Evolutionary conservation across 2,329 filamentous ascomycete species (phyloP).

Genomic region (Claviceps spartinae): DNA sequence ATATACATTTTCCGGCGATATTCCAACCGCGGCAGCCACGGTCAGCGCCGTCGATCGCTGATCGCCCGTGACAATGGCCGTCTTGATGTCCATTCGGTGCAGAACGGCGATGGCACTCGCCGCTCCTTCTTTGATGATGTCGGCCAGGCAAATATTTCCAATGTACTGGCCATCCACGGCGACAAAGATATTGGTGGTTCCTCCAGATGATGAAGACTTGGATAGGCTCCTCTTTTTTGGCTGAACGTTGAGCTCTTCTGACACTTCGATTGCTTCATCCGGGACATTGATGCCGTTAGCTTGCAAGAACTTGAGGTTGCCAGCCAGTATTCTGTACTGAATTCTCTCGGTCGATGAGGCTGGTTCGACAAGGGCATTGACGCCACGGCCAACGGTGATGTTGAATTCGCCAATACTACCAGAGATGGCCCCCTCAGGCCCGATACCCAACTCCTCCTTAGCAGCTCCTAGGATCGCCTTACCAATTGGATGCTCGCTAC

Average conservation of each 20-base stretch:
- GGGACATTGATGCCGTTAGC: slow-evolving; percentile 57
- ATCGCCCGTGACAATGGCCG: slow-evolving; percentile 89
- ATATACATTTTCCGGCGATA: slow-evolving; percentile 60
- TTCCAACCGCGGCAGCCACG: slow-evolving; percentile 72
- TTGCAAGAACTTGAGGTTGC: slow-evolving; percentile 65
- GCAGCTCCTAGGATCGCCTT: slow-evolving; percentile 68
- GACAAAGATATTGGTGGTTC: slow-evolving; percentile 82
- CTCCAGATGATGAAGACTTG: slow-evolving; percentile 26
- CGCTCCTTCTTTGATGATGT: slow-evolving; percentile 83
- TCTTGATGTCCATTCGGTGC: slow-evolving; percentile 70
- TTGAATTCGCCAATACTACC: slow-evolving; percentile 79
- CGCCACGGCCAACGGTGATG: slow-evolving; percentile 70
- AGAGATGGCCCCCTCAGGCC: slow-evolving; percentile 59
- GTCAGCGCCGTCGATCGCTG: slow-evolving; percentile 71
- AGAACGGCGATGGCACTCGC: slow-evolving; percentile 69
- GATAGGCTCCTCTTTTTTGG: slow-evolving; percentile 18
- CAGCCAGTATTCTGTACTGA: slow-evolving; percentile 68
- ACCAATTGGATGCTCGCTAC: slow-evolving; percentile 92
- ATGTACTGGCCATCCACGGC: slow-evolving; percentile 73
- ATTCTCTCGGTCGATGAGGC: slow-evolving; percentile 50
- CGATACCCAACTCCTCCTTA: slow-evolving; percentile 60
- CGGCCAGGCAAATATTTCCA: slow-evolving; percentile 71
- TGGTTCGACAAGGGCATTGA: slow-evolving; percentile 71
- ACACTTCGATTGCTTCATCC: slow-evolving; percentile 46
- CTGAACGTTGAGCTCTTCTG: slow-evolving; percentile 42